Conservation (phyloP, 1,139 yeast species). For the Geotrichum aggregatum region DNA sequence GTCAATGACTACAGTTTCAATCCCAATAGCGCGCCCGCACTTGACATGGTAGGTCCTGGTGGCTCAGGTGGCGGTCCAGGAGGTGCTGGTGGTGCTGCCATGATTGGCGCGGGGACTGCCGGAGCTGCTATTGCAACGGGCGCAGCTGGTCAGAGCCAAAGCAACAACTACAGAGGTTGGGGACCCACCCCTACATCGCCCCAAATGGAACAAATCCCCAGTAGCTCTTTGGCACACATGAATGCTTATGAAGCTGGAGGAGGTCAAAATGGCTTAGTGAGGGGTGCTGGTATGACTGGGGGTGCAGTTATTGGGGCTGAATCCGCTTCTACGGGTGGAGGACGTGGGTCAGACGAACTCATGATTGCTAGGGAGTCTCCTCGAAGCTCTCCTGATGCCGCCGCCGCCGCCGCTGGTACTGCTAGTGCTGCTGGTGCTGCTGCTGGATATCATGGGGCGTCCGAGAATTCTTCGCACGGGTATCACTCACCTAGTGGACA, state of each 20-base stretch:
- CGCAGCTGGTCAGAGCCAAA: not conserved
- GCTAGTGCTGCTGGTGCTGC: not conserved
- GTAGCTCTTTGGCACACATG: not conserved
- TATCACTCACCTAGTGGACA: conserved; percentile 1
- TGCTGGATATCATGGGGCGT: not conserved
- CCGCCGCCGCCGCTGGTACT: not conserved
- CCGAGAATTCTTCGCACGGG: conserved; percentile 4
- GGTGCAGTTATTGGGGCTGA: conserved; percentile 9
- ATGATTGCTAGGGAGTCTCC: not conserved
- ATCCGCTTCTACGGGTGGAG: conserved; percentile 2
- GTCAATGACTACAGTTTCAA: conserved; percentile 21
- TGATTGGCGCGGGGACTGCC: not conserved
- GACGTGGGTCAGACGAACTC: conserved; percentile 8
- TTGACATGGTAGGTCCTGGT: not conserved
- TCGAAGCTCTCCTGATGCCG: not conserved
- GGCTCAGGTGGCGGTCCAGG: conserved; percentile 1
- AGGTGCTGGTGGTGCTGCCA: conserved; percentile 4
- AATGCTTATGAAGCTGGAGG: not conserved
- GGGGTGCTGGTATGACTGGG: conserved; percentile 1
- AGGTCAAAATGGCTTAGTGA: not conserved
- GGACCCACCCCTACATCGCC: conserved; percentile 22
- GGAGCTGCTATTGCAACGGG: conserved; percentile 7
- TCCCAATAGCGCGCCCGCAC: conserved; percentile 12
- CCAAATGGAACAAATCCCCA: conserved; percentile 18
- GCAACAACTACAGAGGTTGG: conserved; percentile 22